Base-by-base conservation (phyloP, 164 flowering plant genomes). In the Liriodendron chinense region DNA sequence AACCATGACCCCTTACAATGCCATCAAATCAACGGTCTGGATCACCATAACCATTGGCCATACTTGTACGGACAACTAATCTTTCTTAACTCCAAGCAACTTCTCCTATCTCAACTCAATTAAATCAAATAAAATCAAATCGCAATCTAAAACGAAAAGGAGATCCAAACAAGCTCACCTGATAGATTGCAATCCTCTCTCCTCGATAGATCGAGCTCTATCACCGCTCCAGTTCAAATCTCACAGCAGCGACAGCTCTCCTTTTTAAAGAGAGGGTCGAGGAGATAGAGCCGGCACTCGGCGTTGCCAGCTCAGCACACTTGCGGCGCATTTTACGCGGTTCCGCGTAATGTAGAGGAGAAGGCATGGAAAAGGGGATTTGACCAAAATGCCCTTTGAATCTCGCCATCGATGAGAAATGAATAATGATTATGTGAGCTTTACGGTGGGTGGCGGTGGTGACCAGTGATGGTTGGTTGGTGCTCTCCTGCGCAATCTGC, bases 321-420 rank as follows among this genome's bases (percentile, higher is more conserved):
- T 63, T 63, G 65, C 65, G 65, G 65, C 65, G 24, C 65, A 21
- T 63, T 63, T 63, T 8, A 63, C 65, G 65, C 65, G 65, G 8
- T 63, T 63, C 9, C 65, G 65, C 65, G 43, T 34, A 34, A 34
- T 34, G 43, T 34, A 34, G 43, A 34, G 43, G 6, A 34, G 43
- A 34, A 34, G 43, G 43, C 43, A 34, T 4, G 0, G 0, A 34
- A 34, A 34, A 4, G 43, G 43, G 43, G 7, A 34, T 34, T 34
- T 34, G 43, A 34, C 43, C 43, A 7, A 4, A 34, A 34, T 34
- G 43, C 43, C 43, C 43, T 34, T 34, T 34, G 43, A 34, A 34
- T 34, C 0, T 34, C 43, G 0, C 43, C 43, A 4, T 4, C 43
- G 43, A 34, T 34, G 43, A 34, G 43, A 34, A 34, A 34, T 34